Base-by-base conservation (phyloP, 805 yeast species). In the Saturnispora sanitii region DNA sequence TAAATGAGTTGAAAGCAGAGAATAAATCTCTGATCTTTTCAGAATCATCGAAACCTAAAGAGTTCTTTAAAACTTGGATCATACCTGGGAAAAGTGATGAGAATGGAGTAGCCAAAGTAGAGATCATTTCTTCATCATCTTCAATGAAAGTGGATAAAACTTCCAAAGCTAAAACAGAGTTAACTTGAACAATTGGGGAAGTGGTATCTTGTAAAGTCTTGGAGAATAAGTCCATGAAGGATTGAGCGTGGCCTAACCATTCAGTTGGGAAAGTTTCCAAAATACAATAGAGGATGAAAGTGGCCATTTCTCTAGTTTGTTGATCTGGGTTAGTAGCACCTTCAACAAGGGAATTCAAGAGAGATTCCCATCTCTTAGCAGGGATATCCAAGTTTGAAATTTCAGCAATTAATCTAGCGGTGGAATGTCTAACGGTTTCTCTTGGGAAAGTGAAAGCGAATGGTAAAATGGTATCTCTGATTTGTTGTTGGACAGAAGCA, bases 401-500 rank as follows among this genome's bases (percentile, higher is more conserved):
- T 34, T 87, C 79, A 22, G 96, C 79, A 52, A 92, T 78, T 44
- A 88, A 84, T 61, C 96, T 78, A 19, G 97, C 88, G 41, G 82
- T 71, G 17, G 94, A 78, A 65, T 92, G 97, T 62, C 96, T 78
- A 46, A 87, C 80, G 43, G 75, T 66, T 52, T 71, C 67, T 42
- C 70, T 64, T 49, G 75, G 72, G 60, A 80, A 82, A 20, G 64
- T 60, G 60, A 86, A 77, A 26, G 94, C 77, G 49, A 77, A 70
- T 51, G 73, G 69, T 51, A 90, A 70, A 46, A 90, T 62, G 22
- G 90, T 70, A 27, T 68, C 67, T 57, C 84, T 78, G 57, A 92
- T 78, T 43, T 71, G 70, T 32, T 68, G 66, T 62, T 79, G 77
- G 41, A 73, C 56, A 6, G 67, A 46, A 18, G 60, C 75, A 49